Conservation (phyloP, 371 early-diverging fungal species). For the Zychaea mexicana region DNA sequence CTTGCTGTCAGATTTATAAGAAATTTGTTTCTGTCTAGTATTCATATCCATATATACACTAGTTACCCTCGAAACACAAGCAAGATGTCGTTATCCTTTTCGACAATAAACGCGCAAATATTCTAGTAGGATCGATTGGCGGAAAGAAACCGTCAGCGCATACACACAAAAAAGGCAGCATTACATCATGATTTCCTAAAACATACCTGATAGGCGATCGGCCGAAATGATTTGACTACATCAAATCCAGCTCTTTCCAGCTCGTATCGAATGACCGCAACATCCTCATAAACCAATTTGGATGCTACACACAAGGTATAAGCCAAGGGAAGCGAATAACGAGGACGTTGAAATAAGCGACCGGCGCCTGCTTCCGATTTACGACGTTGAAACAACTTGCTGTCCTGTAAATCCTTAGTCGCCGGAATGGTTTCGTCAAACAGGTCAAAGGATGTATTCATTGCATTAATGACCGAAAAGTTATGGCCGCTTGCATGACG, state of each 20-base stretch:
- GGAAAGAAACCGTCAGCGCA: not conserved
- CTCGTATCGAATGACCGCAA: conserved; percentile 56
- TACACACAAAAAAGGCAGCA: not conserved
- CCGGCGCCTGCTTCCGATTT: not conserved
- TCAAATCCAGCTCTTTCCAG: conserved; percentile 56
- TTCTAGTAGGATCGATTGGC: conserved; percentile 48
- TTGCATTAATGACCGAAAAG: conserved; percentile 40
- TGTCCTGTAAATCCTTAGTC: conserved; percentile 8
- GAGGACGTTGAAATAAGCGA: conserved; percentile 17
- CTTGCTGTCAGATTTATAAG: too few relatives aligned
- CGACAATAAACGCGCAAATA: conserved; percentile 54
- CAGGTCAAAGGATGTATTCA: conserved; percentile 30
- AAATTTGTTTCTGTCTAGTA: too few relatives aligned
- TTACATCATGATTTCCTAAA: not conserved
- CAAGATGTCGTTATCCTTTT: conserved; percentile 54
- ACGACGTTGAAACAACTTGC: not conserved
- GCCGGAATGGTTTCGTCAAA: conserved; percentile 15
- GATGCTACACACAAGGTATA: conserved; percentile 54
- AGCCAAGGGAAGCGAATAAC: conserved; percentile 53
- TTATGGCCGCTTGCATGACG: conserved; percentile 29
- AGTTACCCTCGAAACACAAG: conserved; percentile 53
- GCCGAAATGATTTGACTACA: conserved; percentile 45
- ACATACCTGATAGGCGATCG: conserved; percentile 61
- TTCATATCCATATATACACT: too few relatives aligned
- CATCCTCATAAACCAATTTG: conserved; percentile 60